Evolutionary conservation across 768 basidiomycete species (phyloP).

Genomic region (Lenzites betulinus): DNA sequence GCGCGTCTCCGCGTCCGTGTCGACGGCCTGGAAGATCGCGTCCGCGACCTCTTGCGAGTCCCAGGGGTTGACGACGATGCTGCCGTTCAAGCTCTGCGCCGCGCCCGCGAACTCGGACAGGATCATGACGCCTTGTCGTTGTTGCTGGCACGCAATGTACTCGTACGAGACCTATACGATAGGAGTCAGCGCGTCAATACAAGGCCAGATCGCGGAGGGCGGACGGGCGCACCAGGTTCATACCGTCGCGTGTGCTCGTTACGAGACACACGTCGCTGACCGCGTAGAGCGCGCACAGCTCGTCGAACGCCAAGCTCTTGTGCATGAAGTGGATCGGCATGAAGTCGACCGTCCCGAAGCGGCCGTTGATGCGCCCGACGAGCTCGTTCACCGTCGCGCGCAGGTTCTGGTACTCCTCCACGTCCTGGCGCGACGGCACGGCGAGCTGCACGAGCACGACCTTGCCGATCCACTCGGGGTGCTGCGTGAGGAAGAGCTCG

Average conservation of each 20-base stretch:
- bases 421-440: constrained; percentile 96
- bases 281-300: constrained; percentile 96
- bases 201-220: constrained; percentile 28
- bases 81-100: constrained; percentile 93
- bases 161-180: constrained; percentile 88
- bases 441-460: constrained; percentile 97
- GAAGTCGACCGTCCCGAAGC: constrained; percentile 98
- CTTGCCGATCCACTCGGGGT: constrained; percentile 99
- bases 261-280: constrained; percentile 96
- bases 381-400: constrained; percentile 96
- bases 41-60: constrained; percentile 98
- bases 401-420: constrained; percentile 98
- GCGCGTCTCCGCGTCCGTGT: constrained; percentile 79
- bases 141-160: constrained; percentile 94
- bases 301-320: constrained; percentile 89
- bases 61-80: constrained; percentile 98
- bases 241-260: constrained; percentile 93
- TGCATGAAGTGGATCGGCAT: constrained; percentile 99
- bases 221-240: constrained; percentile 82
- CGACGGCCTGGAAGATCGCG: constrained; percentile 94
- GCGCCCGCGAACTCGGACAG: constrained; percentile 98
- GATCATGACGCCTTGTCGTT: constrained; percentile 94
- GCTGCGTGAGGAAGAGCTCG: constrained; percentile 94
- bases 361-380: constrained; percentile 97
- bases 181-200: not conserved